Evolutionary conservation across 2,329 filamentous ascomycete genomes (phyloP), one percentile per base, ranked within the genome.

Genomic region (Lachnum nothofagi): DNA sequence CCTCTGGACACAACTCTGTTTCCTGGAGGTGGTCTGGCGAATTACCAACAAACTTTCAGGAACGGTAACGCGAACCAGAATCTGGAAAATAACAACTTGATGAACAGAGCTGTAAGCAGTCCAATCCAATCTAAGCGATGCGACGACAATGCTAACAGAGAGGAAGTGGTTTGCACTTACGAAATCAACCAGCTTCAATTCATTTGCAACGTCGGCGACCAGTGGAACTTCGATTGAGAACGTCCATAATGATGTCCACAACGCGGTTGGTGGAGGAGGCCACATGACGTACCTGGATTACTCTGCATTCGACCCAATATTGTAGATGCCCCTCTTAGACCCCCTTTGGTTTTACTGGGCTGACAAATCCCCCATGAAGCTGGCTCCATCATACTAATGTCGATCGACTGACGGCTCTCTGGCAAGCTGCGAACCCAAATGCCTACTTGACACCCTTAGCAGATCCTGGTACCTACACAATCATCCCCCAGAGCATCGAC

Each of bases 361-460:
- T 34, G 10, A 41, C 44, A 46, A 31, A 25, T 27, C 4, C 20
- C 19, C 20, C 46, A 33, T 34, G 7, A 14, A 41, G 44, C 31
- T 53, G 46, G 39, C 40, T 75, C 8, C 43, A 44, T 29, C 47
- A 46, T 14, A 31, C 31, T 7, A 89, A 86, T 67, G 77, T 88
- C 10, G 88, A 93, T 61, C 79, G 88, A 3, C 66, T 87, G 20
- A 79, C 88, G 54, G 79, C 86, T 27, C 75, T 93, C 50, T 93
- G 86, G 86, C 86, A 91, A 67, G 71, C 75, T 0, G 67, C 91
- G n/a, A 77, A 91, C 54, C 85, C 85, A 0, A 70, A 80, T 19
- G 76, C 77, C 20, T 91, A 80, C 69, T 75, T 90, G 37, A 62
- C 68, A 1, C 52, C 65, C 16, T 57, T 62, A 16, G 54, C 51